These are phyloP conservation scores for Geotrichum fermentans DNA, from an alignment of 1,139 yeast genomes.

Conservation along the genomic window DNA sequence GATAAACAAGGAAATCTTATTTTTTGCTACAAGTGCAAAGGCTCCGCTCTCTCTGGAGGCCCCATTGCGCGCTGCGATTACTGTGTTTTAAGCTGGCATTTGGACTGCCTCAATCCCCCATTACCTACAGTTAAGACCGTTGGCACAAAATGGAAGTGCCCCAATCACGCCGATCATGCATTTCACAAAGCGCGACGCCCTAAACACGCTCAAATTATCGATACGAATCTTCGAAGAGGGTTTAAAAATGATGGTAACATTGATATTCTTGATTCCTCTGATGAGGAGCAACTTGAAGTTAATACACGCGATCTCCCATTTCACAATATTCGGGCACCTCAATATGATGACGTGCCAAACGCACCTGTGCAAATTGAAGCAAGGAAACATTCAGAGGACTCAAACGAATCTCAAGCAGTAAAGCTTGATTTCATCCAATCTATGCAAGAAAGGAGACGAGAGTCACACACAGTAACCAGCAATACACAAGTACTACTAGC, in stretches of 20 bases:
- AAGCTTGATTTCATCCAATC: conserved; percentile 65
- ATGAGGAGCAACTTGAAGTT: conserved; percentile 28
- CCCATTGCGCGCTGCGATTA: conserved; percentile 74
- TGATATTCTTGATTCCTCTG: conserved; percentile 47
- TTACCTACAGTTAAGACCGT: conserved; percentile 67
- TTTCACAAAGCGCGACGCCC: conserved; percentile 44
- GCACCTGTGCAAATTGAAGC: no score
- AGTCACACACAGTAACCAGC: conserved; percentile 26
- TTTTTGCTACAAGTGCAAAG: conserved; percentile 72
- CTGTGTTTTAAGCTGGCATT: conserved; percentile 84
- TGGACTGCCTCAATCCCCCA: conserved; percentile 82
- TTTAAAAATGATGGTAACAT: conserved; percentile 64
- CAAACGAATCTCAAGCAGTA: conserved; percentile 64
- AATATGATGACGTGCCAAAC: no score
- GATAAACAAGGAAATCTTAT: conserved; percentile 62
- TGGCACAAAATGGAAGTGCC: conserved; percentile 90
- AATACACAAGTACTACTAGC: conserved; percentile 32
- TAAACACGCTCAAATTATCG: conserved; percentile 50
- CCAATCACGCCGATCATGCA: conserved; percentile 62
- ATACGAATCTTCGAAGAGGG: conserved; percentile 56
- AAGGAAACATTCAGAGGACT: not conserved
- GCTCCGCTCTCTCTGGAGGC: conserved; percentile 54
- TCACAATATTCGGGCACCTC: no score
- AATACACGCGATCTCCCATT: conserved; percentile 44
- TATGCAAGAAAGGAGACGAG: conserved; percentile 21